Conservation (phyloP, 176 grass and related monocot genomes). For the Lolium perenne region DNA sequence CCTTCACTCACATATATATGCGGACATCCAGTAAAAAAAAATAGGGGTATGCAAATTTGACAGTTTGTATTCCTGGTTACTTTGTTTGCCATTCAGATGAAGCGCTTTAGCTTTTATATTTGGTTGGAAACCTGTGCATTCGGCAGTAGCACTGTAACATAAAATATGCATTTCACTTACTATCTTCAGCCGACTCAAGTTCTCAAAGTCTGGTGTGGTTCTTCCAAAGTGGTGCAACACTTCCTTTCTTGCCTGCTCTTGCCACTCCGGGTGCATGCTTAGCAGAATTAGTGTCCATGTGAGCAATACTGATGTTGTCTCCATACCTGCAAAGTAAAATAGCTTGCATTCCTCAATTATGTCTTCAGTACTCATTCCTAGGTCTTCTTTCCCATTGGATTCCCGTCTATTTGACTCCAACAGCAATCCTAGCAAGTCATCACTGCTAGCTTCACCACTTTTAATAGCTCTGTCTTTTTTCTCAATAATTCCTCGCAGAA, state of each 20-base stretch:
- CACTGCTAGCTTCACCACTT: conserved; percentile 41
- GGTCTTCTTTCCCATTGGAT: conserved; percentile 44
- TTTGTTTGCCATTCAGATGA: neutral
- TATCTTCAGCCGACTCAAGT: conserved; percentile 61
- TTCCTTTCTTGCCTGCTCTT: conserved; percentile 69
- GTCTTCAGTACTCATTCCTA: conserved; percentile 63
- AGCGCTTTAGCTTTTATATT: neutral
- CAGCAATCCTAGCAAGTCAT: conserved; percentile 67
- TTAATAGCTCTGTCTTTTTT: conserved; percentile 55
- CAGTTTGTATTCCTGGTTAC: neutral
- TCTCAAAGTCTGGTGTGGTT: conserved; percentile 59
- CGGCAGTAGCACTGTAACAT: neutral
- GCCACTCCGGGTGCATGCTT: conserved; percentile 84
- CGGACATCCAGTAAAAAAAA: neutral
- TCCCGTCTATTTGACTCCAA: conserved; percentile 66
- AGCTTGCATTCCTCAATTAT: conserved; percentile 83
- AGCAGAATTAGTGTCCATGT: conserved; percentile 74
- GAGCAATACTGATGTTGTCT: conserved; percentile 79
- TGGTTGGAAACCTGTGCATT: neutral
- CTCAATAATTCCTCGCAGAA: conserved; percentile 61
- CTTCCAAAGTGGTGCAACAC: conserved; percentile 65
- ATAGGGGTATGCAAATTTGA: neutral
- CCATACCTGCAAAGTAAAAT: conserved; percentile 82
- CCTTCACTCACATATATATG: neutral
- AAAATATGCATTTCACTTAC: conserved; percentile 40